These are phyloP conservation scores for Neoascochyta sp. DNA, from an alignment of 2,329 filamentous ascomycete species.

Conservation along the genomic window DNA sequence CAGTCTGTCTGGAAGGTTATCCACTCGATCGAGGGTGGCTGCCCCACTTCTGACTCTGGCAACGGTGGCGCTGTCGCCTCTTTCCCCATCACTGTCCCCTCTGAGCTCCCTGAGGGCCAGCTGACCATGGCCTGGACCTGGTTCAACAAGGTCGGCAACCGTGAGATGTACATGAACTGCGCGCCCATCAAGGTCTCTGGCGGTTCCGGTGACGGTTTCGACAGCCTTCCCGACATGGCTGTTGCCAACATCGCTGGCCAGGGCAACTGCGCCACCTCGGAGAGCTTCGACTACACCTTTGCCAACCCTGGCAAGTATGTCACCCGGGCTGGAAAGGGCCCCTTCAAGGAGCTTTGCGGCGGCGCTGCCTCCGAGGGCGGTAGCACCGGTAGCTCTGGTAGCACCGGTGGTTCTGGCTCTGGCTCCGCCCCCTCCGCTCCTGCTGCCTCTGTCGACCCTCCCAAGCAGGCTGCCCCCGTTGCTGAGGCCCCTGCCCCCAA, in stretches of 20 bases:
- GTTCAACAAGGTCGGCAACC: constrained; percentile 85
- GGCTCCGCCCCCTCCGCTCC: constrained; percentile 5
- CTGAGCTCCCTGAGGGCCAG: constrained; percentile 67
- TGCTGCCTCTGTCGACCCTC: constrained; percentile 3
- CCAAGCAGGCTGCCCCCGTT: constrained; percentile 2
- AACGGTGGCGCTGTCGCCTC: constrained; percentile 44
- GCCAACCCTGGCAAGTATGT: constrained; percentile 62
- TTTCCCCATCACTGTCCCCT: constrained; percentile 70
- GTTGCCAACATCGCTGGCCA: constrained; percentile 59
- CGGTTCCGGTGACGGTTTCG: constrained; percentile 49
- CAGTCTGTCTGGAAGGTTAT: constrained; percentile 79
- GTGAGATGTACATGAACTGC: constrained; percentile 98
- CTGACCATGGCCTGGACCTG: constrained; percentile 84
- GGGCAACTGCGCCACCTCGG: constrained; percentile 52
- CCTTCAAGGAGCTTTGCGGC: constrained; percentile 24
- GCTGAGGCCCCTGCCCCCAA: constrained; percentile 1
- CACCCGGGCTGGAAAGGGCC: constrained; percentile 17
- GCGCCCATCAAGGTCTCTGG: constrained; percentile 64
- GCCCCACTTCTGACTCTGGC: constrained; percentile 49
- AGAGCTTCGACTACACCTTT: constrained; percentile 50
- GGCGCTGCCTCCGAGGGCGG: constrained; percentile 8
- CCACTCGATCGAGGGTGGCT: constrained; percentile 81
- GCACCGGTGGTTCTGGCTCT: constrained; percentile 4
- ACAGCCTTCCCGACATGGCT: constrained; percentile 66
- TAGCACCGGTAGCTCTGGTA: constrained; percentile 4